Conservation (phyloP, 2,329 filamentous ascomycete genomes). For the Colletotrichum sp. region DNA sequence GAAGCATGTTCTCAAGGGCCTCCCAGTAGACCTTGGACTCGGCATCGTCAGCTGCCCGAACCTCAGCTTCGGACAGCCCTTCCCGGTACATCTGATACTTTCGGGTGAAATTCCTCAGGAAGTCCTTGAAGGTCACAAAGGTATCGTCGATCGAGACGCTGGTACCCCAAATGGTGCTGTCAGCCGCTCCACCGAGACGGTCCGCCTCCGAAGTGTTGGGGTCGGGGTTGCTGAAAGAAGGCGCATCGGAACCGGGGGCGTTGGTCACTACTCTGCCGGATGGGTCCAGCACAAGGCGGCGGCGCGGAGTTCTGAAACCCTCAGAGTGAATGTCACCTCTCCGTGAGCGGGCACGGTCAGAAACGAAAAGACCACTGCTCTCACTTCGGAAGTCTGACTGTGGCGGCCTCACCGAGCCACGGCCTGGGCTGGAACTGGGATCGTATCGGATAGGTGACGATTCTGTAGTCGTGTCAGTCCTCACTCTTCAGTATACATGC, state of each 20-base stretch:
- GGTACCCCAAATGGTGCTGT: slow-evolving; percentile 93
- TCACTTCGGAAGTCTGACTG: slow-evolving; percentile 80
- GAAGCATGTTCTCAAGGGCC: slow-evolving; percentile 88
- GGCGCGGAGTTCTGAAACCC: slow-evolving; percentile 61
- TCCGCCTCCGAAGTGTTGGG: slow-evolving; percentile 93
- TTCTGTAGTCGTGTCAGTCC: slow-evolving; percentile 53
- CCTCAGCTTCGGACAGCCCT: slow-evolving; percentile 79
- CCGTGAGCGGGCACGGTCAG: slow-evolving; percentile 64
- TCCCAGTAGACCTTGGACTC: slow-evolving; percentile 83
- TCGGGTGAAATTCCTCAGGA: slow-evolving; percentile 86
- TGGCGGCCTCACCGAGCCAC: slow-evolving; percentile 54
- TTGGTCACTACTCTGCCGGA: slow-evolving; percentile 62
- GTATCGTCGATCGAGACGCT: slow-evolving; percentile 94
- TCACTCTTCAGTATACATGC: neutral
- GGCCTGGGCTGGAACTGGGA: slow-evolving; percentile 85
- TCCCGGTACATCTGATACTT: slow-evolving; percentile 95
- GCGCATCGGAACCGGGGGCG: slow-evolving; percentile 56
- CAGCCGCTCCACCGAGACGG: slow-evolving; percentile 78
- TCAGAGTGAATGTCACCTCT: slow-evolving; percentile 90
- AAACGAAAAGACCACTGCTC: slow-evolving; percentile 85
- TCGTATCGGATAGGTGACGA: slow-evolving; percentile 94
- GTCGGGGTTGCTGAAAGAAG: slow-evolving; percentile 67
- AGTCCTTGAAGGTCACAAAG: slow-evolving; percentile 86
- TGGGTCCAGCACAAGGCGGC: slow-evolving; percentile 64
- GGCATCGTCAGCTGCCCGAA: slow-evolving; percentile 69